Base-by-base conservation (phyloP, 2,329 filamentous ascomycete genomes). In the Westerdykella aurantiaca region DNA sequence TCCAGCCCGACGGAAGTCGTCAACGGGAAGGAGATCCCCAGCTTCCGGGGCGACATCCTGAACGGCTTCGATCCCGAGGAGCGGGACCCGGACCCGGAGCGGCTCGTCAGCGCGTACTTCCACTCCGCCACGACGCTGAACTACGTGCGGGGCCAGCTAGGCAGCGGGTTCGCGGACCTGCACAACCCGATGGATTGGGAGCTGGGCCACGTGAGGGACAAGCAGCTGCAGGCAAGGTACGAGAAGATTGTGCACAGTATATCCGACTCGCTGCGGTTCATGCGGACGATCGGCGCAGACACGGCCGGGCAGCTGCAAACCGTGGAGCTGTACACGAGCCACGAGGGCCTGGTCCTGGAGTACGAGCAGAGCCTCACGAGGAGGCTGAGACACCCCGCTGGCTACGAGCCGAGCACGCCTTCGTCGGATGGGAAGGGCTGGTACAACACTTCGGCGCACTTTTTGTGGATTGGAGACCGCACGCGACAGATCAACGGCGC, bases 391-490 rank as follows among this genome's bases (percentile, higher is more conserved):
- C 80, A 81, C 53, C 85, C 85, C 1, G 64, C 69, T 34, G 72
- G 72, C 47, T 68, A 66, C 57, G 64, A 21, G 48, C 60, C 48
- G 51, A 56, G 41, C 2, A 49, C 48, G 1, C 39, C 47, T 6
- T 64, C 60, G 1, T 47, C 58, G 5, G 66, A 69, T 40, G 64
- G 68, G 13, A 80, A 79, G 59, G 82, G 83, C 59, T 94, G 87
- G 78, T 97, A 94, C 72, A 86, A 95, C 69, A 97, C 91, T 0
- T 95, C 88, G 4, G 88, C 88, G 0, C 93, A 98, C 66, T 97
- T 98, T 73, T 79, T 98, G 66, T 98, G 93, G 93, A 94, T 98
- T 57, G 93, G 93, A 43, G 93, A 98, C 69, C 86, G 93, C 52
- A 98, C 93, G 2, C 82, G 93, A 38, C 91, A 97, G 69, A 81